Conservation (phyloP, 2,329 filamentous ascomycete species). For the Fusarium keratoplasticum region DNA sequence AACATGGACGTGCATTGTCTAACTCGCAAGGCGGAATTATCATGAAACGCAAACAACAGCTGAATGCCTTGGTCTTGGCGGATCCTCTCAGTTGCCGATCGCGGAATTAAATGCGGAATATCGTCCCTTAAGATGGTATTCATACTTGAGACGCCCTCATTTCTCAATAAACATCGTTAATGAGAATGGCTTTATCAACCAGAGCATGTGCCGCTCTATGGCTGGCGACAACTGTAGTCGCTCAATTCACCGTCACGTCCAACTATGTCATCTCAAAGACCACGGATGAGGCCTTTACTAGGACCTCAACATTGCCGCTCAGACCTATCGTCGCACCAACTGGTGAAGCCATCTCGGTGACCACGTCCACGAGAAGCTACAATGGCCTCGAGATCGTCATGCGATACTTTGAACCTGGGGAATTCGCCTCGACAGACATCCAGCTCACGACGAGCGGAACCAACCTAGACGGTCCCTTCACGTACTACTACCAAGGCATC, state of each 20-base stretch:
- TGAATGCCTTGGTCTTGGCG: neutral
- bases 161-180: neutral
- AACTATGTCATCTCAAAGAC: conserved; percentile 24
- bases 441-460: neutral
- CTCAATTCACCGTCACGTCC: conserved; percentile 33
- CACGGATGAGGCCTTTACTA: conserved; percentile 7
- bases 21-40: neutral
- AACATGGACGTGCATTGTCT: neutral
- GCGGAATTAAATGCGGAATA: neutral
- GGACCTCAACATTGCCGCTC: conserved; percentile 15
- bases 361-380: conserved; percentile 13
- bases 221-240: conserved; percentile 1
- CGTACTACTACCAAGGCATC: conserved; percentile 28
- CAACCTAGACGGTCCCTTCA: neutral
- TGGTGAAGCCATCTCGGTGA: conserved; percentile 1
- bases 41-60: neutral
- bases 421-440: conserved; percentile 19
- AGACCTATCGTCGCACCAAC: conserved; percentile 22
- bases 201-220: neutral
- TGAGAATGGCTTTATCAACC: neutral
- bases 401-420: conserved; percentile 19
- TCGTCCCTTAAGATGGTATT: neutral
- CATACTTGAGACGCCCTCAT: neutral
- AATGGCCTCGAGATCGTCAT: conserved; percentile 32
- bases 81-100: neutral